Base-by-base conservation (phyloP, 371 early-diverging fungal species). In the Apophysomyces elegans region DNA sequence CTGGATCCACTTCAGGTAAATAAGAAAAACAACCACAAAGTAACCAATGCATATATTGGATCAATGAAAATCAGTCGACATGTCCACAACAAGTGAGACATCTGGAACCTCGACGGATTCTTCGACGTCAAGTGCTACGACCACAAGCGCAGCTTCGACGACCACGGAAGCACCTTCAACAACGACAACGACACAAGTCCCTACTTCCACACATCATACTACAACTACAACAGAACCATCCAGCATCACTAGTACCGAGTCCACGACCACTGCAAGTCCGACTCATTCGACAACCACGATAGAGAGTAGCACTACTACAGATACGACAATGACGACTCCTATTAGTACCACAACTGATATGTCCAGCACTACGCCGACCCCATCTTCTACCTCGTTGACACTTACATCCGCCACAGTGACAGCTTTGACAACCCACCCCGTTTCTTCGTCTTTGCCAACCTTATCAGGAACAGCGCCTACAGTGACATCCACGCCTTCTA, bases 1-100 rank as follows among this genome's bases (percentile, higher is more conserved):
- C 18, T 8, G 54, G 21, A 50, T 50, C 35, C 16, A 21, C 54
- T 50, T n/a, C 54, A 50, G 54, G 54, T 50, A 50, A 18, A 50
- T 41, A 41, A 11, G 8, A 11, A 11, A 41, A 41, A 41, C 41
- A 41, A 41, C 5, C 32, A 26, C 32, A 50, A 50, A 50, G 54
- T 21, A 50, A 16, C 54, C 16, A 50, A 21, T 50, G 21, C 2
- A 26, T 26, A 26, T 26, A 26, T 26, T 2, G 32, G 32, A 26
- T 26, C 26, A 26, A 26, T 26, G 26, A 26, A 26, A 26, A 26
- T 1, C 18, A 21, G 21, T 26, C 21, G 54, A 50, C 1, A 8
- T 21, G 21, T 4, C 54, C 9, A 50, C 54, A 21, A 7, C 54
- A 2, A 50, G 21, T 21, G 21, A 7, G 11, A 21, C 7, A 9